Conservation (phyloP, 306 rosid species). For the Adenanthera pavonina region DNA sequence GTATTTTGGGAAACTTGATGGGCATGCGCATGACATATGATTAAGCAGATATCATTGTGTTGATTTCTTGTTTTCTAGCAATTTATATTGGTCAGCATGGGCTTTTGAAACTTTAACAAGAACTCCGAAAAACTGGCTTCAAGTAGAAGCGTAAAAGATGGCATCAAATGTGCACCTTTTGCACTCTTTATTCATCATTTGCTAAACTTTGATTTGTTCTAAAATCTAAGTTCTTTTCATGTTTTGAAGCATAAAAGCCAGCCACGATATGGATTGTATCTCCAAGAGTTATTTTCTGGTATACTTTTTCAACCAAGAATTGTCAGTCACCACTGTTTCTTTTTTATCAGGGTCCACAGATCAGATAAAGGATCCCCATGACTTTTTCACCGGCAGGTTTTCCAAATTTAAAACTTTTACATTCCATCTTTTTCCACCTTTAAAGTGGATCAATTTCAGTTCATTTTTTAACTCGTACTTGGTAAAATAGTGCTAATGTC, state of each 20-base stretch:
- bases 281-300: neutral
- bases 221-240: neutral
- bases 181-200: neutral
- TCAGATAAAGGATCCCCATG: conserved; percentile 65
- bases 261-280: conserved; percentile 16
- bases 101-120: neutral
- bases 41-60: neutral
- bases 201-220: neutral
- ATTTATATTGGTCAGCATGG: neutral
- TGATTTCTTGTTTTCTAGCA: neutral
- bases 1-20: neutral
- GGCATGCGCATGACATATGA: neutral
- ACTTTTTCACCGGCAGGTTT: conserved; percentile 88
- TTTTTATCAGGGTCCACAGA: conserved; percentile 65
- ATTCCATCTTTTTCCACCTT: conserved; percentile 6
- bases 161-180: neutral
- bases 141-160: neutral
- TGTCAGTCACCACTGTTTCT: conserved; percentile 27
- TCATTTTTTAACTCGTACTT: conserved; percentile 3
- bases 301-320: conserved; percentile 3
- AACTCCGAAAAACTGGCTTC: neutral
- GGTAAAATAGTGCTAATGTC: conserved; percentile 25
- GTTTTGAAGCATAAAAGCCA: neutral
- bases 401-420: neutral
- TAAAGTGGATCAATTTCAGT: neutral